phyloP scores from a whole-genome alignment of 2,329 filamentous ascomycete genomes.

The Hymenotorrendiella dingleyae region DNA sequence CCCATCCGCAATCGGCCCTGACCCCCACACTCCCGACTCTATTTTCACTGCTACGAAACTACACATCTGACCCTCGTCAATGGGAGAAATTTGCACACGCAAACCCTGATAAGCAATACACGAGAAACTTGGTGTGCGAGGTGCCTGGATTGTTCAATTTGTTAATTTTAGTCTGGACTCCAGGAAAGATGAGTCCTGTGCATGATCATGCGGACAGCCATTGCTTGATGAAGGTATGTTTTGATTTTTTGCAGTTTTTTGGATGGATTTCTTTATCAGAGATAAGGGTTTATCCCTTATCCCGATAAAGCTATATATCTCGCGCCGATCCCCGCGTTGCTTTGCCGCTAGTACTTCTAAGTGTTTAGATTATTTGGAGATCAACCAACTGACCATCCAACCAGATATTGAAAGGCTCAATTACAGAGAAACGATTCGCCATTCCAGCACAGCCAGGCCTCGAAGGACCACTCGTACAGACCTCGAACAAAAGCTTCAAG shows the following conservation, averaged over 20 bases:
- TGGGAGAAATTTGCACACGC: conserved; percentile 72
- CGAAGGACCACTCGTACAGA: conserved; percentile 13
- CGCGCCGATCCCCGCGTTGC: too few relatives aligned
- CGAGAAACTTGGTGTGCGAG: conserved; percentile 81
- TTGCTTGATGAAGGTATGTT: conserved; percentile 76
- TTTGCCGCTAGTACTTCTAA: too few relatives aligned
- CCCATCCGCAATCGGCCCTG: not conserved
- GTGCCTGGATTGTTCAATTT: conserved; percentile 64
- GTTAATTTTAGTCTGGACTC: conserved; percentile 83
- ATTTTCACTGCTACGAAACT: conserved; percentile 16
- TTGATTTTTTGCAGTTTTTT: not conserved
- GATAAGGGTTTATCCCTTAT: too few relatives aligned
- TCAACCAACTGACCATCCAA: not conserved
- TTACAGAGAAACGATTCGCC: conserved; percentile 72
- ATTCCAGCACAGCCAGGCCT: conserved; percentile 38
- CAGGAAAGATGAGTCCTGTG: conserved; percentile 75
- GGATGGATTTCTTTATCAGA: too few relatives aligned
- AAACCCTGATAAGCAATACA: conserved; percentile 66
- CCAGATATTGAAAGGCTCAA: conserved; percentile 61
- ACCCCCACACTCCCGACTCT: conserved; percentile 15
- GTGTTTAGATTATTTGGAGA: not conserved
- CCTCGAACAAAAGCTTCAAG: conserved; percentile 54
- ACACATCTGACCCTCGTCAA: conserved; percentile 32
- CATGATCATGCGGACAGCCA: conserved; percentile 88
- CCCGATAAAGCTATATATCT: too few relatives aligned